Percentiles rank a stretch among this genome's conserved stretches.
phyloP scores from a whole-genome alignment of 1,284 basidiomycete genomes.

The Caloboletus inedulis region DNA sequence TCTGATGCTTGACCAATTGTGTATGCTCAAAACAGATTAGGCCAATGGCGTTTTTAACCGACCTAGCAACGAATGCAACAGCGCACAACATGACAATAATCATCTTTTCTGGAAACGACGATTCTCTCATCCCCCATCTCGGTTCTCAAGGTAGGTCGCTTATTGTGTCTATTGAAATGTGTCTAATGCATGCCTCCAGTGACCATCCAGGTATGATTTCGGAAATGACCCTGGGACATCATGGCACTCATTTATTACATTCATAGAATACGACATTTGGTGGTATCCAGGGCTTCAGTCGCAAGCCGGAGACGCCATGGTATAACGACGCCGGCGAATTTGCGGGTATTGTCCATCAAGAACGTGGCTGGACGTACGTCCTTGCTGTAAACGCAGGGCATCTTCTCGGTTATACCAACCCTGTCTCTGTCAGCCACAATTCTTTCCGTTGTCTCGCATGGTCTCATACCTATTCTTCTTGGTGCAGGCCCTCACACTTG shows the following conservation, averaged over 20 bases:
- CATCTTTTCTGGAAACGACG: constrained; percentile 67
- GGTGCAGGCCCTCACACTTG: constrained; percentile 49
- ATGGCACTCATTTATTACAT: constrained; percentile 1
- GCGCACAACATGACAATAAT: constrained; percentile 49
- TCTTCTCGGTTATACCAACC: constrained; percentile 48
- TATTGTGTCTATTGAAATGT: background rate
- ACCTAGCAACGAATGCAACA: constrained; percentile 61
- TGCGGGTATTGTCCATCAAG: constrained; percentile 69
- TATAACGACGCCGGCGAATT: constrained; percentile 54
- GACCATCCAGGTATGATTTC: constrained; percentile 51
- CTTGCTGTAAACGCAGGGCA: constrained; percentile 59
- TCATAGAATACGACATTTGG: constrained; percentile 70
- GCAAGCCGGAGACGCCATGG: constrained; percentile 64
- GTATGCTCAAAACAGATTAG: constrained; percentile 33
- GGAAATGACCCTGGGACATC: background rate
- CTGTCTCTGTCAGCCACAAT: constrained; percentile 45
- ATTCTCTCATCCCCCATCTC: constrained; percentile 61
- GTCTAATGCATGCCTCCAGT: constrained; percentile 38
- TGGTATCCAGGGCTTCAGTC: constrained; percentile 67
- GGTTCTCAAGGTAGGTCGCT: constrained; percentile 54
- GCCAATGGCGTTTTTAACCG: constrained; percentile 61
- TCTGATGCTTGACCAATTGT: background rate
- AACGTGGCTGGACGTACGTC: constrained; percentile 64
- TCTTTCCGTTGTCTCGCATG: background rate
- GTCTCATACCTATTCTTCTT: background rate